Base-by-base conservation (phyloP, 2,329 filamentous ascomycete species). In the Fusarium napiforme region DNA sequence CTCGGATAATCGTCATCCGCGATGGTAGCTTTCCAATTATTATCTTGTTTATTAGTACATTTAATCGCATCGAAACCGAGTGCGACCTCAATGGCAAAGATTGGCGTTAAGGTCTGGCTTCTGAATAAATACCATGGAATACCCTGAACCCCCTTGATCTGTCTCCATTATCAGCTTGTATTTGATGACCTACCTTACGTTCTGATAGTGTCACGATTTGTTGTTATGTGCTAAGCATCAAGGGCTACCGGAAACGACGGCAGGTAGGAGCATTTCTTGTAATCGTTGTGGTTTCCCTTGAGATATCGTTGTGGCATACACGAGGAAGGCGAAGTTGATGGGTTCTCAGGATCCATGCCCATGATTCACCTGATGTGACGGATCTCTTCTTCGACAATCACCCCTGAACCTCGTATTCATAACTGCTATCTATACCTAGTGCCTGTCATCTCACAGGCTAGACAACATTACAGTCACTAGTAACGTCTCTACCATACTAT, bases 1-100 rank as follows among this genome's bases (percentile, higher is more conserved):
- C 23, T 80, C 82, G 60, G 86, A 87, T 71, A 82, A 85, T 73
- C 85, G 84, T 46, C 84, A 85, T 34, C 72, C 77, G 18, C 76
- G 78, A 37, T 79, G 77, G 75, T 81, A 79, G 65, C n/a, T 55
- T 56, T 36, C n/a, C 30, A 19, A 16, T 32, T 34, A 30, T 52
- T 60, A 28, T 45, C 55, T 64, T 65, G 23, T 66, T 53, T 67
- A 43, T 40, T 70, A 64, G 53, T 46, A 39, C 28, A 28, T 42
- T 42, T 39, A 55, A 36, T 14, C 39, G 34, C 36, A 49, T 39
- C 28, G 34, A 49, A 42, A 49, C 47, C 34, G 60, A 40, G 16
- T 16, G 45, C 52, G n/a, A 21, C 46, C 39, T 37, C n/a, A n/a
- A 43, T n/a, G 39, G 63, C 26, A 72, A 37, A 30, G 52, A 39